A percentile compares a stretch with the other conserved stretches of the same genome.
phyloP scores from a whole-genome alignment of 2,329 filamentous ascomycete genomes.

The Teratosphaeriaceae sp. region DNA sequence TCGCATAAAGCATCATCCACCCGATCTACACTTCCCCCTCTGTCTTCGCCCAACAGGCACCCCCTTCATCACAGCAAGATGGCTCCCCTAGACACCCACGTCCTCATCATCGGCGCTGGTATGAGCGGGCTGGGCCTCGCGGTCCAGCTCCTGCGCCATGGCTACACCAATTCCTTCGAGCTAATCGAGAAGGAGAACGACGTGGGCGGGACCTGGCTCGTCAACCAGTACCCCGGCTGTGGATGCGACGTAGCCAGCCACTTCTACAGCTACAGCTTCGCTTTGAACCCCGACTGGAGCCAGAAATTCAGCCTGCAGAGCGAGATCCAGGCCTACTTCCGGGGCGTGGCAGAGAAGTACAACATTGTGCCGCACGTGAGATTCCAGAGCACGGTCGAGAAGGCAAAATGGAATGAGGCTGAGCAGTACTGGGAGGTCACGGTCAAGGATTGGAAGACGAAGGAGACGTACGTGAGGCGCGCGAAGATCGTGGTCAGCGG shows the following conservation, averaged over 20 bases:
- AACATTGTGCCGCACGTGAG: slow-evolving; percentile 18
- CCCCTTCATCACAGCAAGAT: slow-evolving; percentile 5
- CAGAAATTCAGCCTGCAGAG: slow-evolving; percentile 21
- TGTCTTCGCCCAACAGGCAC: too few relatives aligned
- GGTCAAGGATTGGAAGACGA: slow-evolving; percentile 18
- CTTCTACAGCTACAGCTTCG: slow-evolving; percentile 29
- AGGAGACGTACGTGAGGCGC: slow-evolving; percentile 15
- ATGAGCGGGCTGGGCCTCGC: slow-evolving; percentile 42
- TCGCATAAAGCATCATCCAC: background rate
- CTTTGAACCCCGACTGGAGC: slow-evolving; percentile 27
- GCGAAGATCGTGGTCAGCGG: slow-evolving; percentile 23
- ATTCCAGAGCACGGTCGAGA: slow-evolving; percentile 19
- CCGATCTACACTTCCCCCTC: slow-evolving; percentile 4
- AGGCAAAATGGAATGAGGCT: slow-evolving; percentile 21
- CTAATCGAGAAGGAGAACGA: slow-evolving; percentile 44
- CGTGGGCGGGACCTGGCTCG: slow-evolving; percentile 32
- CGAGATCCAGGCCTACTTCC: slow-evolving; percentile 26
- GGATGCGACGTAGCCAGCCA: slow-evolving; percentile 32
- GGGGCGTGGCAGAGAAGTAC: slow-evolving; percentile 18
- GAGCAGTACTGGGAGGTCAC: slow-evolving; percentile 21
- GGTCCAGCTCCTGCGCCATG: slow-evolving; percentile 38
- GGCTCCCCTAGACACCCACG: slow-evolving; percentile 32
- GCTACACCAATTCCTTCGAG: slow-evolving; percentile 33
- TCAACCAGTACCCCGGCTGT: slow-evolving; percentile 31
- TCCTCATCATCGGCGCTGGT: slow-evolving; percentile 47